Evolutionary conservation across 2,329 filamentous ascomycete genomes (phyloP), one percentile per base, ranked within the genome.

Genomic region (Aspergillus ibericus): DNA sequence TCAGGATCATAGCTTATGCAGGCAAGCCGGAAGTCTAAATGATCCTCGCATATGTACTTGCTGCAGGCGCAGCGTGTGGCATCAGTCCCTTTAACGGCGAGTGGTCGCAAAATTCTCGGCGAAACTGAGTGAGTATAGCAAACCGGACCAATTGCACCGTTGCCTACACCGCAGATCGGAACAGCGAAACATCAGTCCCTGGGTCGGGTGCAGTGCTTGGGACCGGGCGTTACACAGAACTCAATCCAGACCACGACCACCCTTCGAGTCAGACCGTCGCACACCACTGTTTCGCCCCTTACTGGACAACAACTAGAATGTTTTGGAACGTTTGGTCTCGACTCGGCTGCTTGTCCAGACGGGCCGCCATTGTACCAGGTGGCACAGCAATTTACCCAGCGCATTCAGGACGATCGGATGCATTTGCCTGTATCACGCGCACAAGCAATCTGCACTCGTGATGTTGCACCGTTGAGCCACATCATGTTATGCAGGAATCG

Each of bases 1-100:
- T 35, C 44, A 55, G 32, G 34, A 50, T 50, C 54, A 53, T 57
- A 49, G 42, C 44, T 35, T 58, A 60, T 60, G 58, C 58, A 54
- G 29, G 38, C 58, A 52, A 60, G 35, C 58, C 58, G 58, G 36
- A 58, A 60, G 58, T 54, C 38, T 58, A 60, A 59, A 54, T 47
- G 40, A 56, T 20, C 22, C 38, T 42, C 38, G 20, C 38, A 42
- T 42, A 42, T 42, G 38, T 42, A 42, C 29, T 42, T 34, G 18
- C 53, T 38, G 50, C 16, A 51, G n/a, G 29, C 27, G 20, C 15
- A 47, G 34, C 29, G 16, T 48, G 29, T 15, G 53, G 40, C 13
- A 36, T n/a, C n/a, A 12, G 34, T 51, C 13, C 38, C 13, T 42
- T 42, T 18, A 42, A 42, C 34, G 16, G 32, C 12, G 49, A 51